Conservation (phyloP, 352 stramenopile genomes). For the Elongisporangium prolatum region DNA sequence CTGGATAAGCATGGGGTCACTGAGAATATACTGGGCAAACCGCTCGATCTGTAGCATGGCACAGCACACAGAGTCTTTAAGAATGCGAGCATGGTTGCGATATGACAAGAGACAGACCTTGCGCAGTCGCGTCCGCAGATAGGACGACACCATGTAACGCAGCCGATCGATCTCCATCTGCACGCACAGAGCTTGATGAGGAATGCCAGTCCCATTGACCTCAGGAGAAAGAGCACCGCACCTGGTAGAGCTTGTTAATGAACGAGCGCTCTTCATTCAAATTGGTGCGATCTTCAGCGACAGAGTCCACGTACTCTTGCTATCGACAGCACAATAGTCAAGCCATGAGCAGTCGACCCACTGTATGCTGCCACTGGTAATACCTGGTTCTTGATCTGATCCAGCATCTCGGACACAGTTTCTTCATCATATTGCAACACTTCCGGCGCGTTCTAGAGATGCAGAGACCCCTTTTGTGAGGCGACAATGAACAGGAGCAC, state of each 20-base stretch:
- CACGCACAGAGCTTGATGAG: not conserved
- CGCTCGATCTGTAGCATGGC: conserved; percentile 55
- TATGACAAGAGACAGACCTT: too few relatives aligned
- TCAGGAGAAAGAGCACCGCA: not conserved
- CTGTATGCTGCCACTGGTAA: not conserved
- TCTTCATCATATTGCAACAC: conserved; percentile 72
- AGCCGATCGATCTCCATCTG: conserved; percentile 87
- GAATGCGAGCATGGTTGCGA: too few relatives aligned
- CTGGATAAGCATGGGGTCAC: conserved; percentile 32
- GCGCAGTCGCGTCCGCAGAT: conserved; percentile 65
- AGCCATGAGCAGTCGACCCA: not conserved
- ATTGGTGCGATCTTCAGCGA: conserved; percentile 52
- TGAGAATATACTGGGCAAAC: conserved; percentile 61
- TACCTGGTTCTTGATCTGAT: conserved; percentile 81
- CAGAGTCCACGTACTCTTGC: conserved; percentile 83
- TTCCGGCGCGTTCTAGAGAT: conserved; percentile 65
- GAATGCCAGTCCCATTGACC: not conserved
- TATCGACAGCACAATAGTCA: conserved; percentile 12
- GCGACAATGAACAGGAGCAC: not conserved
- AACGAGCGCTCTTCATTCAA: conserved; percentile 79
- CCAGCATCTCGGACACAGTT: conserved; percentile 78
- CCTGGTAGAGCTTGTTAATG: conserved; percentile 82
- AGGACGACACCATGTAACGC: conserved; percentile 80
- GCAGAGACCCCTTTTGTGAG: not conserved
- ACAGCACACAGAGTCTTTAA: not conserved